Evolutionary conservation across 768 basidiomycete genomes (phyloP).

Genomic region (Russula sp.): DNA sequence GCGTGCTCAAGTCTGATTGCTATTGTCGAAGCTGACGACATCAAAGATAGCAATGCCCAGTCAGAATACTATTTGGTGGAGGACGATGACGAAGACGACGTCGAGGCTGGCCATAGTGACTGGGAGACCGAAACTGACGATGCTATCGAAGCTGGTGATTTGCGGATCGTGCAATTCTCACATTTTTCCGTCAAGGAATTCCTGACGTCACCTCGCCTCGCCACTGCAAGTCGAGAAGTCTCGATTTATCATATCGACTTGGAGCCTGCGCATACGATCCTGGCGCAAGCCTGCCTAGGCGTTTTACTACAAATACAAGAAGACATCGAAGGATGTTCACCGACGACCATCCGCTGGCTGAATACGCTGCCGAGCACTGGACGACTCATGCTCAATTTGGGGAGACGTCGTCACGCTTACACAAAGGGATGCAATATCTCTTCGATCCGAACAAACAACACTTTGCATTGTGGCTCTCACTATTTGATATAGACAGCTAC

Average conservation of each 20-base stretch:
- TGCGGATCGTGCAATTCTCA: background rate
- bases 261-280: background rate
- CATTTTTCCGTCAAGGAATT: constrained; percentile 1
- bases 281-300: background rate
- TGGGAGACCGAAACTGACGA: too few species aligned
- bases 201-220: background rate
- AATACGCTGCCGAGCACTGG: background rate
- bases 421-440: background rate
- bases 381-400: background rate
- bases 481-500: background rate
- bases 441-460: background rate
- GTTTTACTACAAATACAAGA: background rate
- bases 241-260: background rate
- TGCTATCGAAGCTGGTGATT: background rate
- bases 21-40: background rate
- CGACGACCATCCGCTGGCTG: background rate
- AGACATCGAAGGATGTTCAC: background rate
- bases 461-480: background rate
- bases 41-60: too few species aligned
- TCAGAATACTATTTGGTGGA: too few species aligned
- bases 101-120: too few species aligned
- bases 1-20: background rate
- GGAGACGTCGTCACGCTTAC: background rate
- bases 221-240: background rate
- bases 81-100: too few species aligned